Base-by-base conservation (phyloP, 768 basidiomycete species). In the Mycena maculata region DNA sequence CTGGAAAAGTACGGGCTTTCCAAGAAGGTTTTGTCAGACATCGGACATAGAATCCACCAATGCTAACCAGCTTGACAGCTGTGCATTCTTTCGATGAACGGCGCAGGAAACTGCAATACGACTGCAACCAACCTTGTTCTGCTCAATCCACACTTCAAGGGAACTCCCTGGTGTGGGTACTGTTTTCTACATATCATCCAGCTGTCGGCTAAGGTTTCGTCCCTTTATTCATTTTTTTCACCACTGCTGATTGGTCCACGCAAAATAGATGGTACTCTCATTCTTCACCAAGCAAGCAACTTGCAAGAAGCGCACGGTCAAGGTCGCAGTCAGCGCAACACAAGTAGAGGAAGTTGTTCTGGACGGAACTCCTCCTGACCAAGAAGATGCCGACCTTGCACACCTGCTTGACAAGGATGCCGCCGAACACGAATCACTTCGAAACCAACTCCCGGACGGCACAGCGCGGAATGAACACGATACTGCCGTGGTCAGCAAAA, bases 211-310 rank as follows among this genome's bases (percentile, higher is more conserved):
- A 50, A 50, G 48, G 48, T 55, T 22, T 22, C 8, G 23, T 44
- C 42, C n/a, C 8, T 44, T 44, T 44, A 28, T 31, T 50, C 16
- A 11, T 30, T 50, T 13, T 28, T 23, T 28, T 45, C 25, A 13
- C 11, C n/a, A 20, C 25, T 9, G 22, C 23, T 48, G 13, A 28
- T n/a, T 27, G 27, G 8, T 10, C 27, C 30, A 27, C 6, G 18
- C 20, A 6, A 31, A 18, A 30, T 50, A 50, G 48, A 50, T 50
- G 48, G 30, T 50, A 11, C 48, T 50, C 9, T 50, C 59, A 18
- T 60, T 60, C 28, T 60, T 60, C 59, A 48, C 59, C 5, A 60
- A 60, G 25, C 59, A 60, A n/a, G 30, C 15, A 8, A 44, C 8
- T 7, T 22, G 42, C 15, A 44, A 44, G 42, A 44, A 44, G 42